Evolutionary conservation across 768 basidiomycete species (phyloP), one percentile per base, ranked within the genome.

Genomic region (Rhodotorula toruloides): DNA sequence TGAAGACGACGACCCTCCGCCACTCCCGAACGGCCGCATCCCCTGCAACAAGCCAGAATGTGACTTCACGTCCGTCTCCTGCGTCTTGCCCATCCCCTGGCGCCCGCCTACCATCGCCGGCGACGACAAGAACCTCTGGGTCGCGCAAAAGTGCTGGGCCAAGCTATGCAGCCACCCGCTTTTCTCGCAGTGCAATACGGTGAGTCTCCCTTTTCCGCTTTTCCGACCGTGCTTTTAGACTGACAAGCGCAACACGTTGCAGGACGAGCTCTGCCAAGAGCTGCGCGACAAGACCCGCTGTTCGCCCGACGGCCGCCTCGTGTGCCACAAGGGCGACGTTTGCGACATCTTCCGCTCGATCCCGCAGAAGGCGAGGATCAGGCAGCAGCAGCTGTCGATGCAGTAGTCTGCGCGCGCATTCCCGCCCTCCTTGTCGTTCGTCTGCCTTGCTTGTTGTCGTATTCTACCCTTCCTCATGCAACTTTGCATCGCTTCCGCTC

Each of bases 11-110:
- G 60, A 61, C 25, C 40, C 50, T 2, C 37, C 54, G 2, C 31
- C 58, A 14, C 43, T 67, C 4, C 61, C 59, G 16, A 12, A 17
- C 16, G 56, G 56, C 12, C 46, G 64, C 19, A 55, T 68, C 44
- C 71, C 68, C 36, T 72, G 67, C 57, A 66, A 67, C 53, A 71
- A 71, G 60, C 67, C 71, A 25, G 57, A 68, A 40, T 72, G 71
- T 48, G 68, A 72, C 55, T 72, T 72, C 37, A 47, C 47, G 9
- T 31, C 54, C 19, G 42, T 54, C 2, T 34, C 31, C 16, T 72
- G 71, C 43, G 50, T 47, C 22, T 29, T 72, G 13, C 71, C 71
- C 25, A 50, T 63, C 27, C 71, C 71, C 17, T 72, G 71, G 71
- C 37, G 71, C 5, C 71, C 71, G 40, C 68, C 68, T 1, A 46